Evolutionary conservation across 2,329 filamentous ascomycete species (phyloP).

Genomic region (Neofusicoccum cordaticola): DNA sequence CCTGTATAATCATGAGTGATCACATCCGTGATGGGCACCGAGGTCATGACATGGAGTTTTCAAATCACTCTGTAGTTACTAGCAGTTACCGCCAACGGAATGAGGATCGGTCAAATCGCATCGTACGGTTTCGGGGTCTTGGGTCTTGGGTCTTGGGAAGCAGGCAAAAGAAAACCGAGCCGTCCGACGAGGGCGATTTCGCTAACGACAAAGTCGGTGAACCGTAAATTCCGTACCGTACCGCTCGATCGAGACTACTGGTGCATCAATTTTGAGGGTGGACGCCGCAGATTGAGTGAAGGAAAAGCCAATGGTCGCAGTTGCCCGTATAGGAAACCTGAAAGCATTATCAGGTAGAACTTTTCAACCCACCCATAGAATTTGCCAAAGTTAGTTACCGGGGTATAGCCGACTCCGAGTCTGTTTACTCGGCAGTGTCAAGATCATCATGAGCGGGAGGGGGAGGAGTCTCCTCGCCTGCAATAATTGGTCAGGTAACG

Average conservation of each 20-base stretch:
- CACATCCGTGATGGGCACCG: conserved; percentile 2
- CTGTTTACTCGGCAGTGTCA: conserved; percentile 61
- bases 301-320: conserved; percentile 16
- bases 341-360: conserved; percentile 6
- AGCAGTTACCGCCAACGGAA: conserved; percentile 8
- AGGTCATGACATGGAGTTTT: conserved; percentile 2
- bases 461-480: conserved; percentile 46
- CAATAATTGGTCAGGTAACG: conserved; percentile 20
- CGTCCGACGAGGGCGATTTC: conserved; percentile 13
- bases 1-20: conserved; percentile 14
- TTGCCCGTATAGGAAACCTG: conserved; percentile 6
- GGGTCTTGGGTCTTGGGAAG: background rate
- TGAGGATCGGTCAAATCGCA: conserved; percentile 11
- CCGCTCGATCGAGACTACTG: conserved; percentile 12
- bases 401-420: background rate
- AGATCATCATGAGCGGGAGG: conserved; percentile 87
- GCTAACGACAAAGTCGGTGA: conserved; percentile 12
- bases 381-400: conserved; percentile 11
- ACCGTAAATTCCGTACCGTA: conserved; percentile 17
- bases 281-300: conserved; percentile 10
- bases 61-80: conserved; percentile 15
- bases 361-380: conserved; percentile 11
- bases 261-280: conserved; percentile 14
- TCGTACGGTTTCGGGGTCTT: background rate
- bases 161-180: conserved; percentile 10